Evolutionary conservation across 768 basidiomycete genomes (phyloP).

Genomic region (Strobilomyces echinocephalus): DNA sequence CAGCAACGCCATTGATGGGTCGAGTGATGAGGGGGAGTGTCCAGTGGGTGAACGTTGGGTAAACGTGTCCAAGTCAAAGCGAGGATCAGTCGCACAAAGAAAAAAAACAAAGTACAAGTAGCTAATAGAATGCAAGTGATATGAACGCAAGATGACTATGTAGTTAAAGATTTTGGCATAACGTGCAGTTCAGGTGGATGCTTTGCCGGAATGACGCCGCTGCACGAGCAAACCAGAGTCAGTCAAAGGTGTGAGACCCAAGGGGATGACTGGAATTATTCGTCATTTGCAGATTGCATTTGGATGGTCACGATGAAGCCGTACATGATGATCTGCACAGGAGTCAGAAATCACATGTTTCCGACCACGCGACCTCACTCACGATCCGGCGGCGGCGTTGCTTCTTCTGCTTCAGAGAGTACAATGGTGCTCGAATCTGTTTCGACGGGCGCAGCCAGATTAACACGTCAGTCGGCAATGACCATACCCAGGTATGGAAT

Average conservation of each 20-base stretch:
- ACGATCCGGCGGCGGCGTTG: slow-evolving; percentile 92
- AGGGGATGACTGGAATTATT: slow-evolving; percentile 40
- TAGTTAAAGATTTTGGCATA: slow-evolving; percentile 63
- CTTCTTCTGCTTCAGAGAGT: slow-evolving; percentile 82
- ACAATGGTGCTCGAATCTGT: slow-evolving; percentile 89
- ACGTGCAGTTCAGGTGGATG: slow-evolving; percentile 56
- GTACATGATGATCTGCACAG: slow-evolving; percentile 71
- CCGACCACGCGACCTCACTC: slow-evolving; percentile 26
- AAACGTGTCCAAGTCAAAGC: slow-evolving; percentile 10
- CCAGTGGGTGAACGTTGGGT: background rate
- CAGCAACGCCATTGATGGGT: slow-evolving; percentile 4
- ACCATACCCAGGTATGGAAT: slow-evolving; percentile 6
- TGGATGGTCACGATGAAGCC: slow-evolving; percentile 65
- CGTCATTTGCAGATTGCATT: slow-evolving; percentile 67
- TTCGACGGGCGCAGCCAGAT: slow-evolving; percentile 96
- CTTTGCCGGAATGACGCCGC: slow-evolving; percentile 58
- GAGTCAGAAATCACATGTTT: slow-evolving; percentile 8
- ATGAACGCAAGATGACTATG: slow-evolving; percentile 28
- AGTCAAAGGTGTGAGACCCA: background rate
- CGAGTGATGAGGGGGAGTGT: slow-evolving; percentile 12
- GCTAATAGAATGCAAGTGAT: slow-evolving; percentile 26
- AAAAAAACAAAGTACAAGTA: slow-evolving; percentile 21
- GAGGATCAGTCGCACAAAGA: background rate
- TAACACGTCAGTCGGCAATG: slow-evolving; percentile 30
- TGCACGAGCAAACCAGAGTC: slow-evolving; percentile 25